Percentiles rank a stretch among this genome's conserved stretches.
Conservation (phyloP, 805 yeast species). For the Teunomyces barrocoloradensis region DNA sequence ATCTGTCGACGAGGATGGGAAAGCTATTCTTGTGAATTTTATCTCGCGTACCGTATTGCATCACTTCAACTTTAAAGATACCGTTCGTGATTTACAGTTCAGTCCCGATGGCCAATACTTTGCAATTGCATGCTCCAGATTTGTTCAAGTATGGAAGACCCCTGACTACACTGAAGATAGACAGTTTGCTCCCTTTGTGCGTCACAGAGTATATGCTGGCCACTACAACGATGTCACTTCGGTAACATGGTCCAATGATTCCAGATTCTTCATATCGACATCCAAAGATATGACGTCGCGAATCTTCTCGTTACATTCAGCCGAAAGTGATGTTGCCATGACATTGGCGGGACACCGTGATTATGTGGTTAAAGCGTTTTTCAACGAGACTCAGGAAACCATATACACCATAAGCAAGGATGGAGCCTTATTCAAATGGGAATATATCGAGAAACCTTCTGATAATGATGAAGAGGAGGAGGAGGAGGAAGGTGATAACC, state of each 20-base stretch:
- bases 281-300: constrained; percentile 89
- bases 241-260: constrained; percentile 86
- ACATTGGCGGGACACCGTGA: constrained; percentile 92
- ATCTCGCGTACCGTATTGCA: constrained; percentile 80
- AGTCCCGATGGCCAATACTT: constrained; percentile 86
- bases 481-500: constrained; percentile 25
- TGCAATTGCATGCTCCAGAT: constrained; percentile 80
- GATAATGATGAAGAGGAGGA: constrained; percentile 45
- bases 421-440: constrained; percentile 94
- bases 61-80: constrained; percentile 88
- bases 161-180: constrained; percentile 79
- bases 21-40: constrained; percentile 89
- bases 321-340: constrained; percentile 70
- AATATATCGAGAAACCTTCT: constrained; percentile 60
- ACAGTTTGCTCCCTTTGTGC: constrained; percentile 94
- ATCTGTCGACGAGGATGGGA: constrained; percentile 86
- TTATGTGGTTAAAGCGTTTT: constrained; percentile 82
- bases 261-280: constrained; percentile 80
- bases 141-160: constrained; percentile 90
- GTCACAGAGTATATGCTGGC: constrained; percentile 88
- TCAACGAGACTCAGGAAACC: constrained; percentile 81
- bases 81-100: constrained; percentile 71
- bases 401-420: constrained; percentile 91
- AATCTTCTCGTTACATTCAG: constrained; percentile 71
- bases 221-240: constrained; percentile 81